Evolutionary conservation across 176 grass and related monocot genomes (phyloP), one percentile per base, ranked within the genome.

Genomic region (Thalia dealbata): DNA sequence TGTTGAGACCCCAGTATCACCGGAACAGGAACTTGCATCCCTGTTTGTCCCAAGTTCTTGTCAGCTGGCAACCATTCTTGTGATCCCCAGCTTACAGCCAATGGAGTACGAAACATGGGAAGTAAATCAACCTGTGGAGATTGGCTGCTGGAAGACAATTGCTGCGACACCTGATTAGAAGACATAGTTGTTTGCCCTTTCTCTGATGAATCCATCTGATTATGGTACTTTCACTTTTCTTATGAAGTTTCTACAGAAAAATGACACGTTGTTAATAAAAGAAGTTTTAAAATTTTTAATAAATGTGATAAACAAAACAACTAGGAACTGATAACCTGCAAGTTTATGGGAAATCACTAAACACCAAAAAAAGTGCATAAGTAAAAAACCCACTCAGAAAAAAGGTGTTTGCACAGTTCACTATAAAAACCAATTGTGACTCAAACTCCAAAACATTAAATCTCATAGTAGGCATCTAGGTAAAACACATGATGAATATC

Each of bases 121-220:
- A 60, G 50, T 48, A 71, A 72, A 35, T 62, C 56, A 41, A 65
- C 29, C 69, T 82, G 82, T 62, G 64, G 5, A n/a, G 82, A 13
- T 30, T 41, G 50, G 52, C 27, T 43, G 10, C 38, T n/a, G 15
- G 59, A 21, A 14, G 64, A 41, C 12, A 60, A 42, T 25, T 65
- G 41, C 74, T 92, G 89, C 14, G 86, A 82, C 72, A 54, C 85
- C 42, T 76, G 60, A 83, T 66, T 88, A 52, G 48, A 62, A 12
- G 84, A 32, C 23, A 72, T 32, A 72, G 70, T 30, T 25, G 25
- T 54, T 72, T 55, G 46, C 23, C 25, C 42, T 48, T 52, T n/a
- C 45, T 54, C 50, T 72, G 27, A 28, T 22, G 45, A 30, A 9
- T 74, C 72, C 72, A 74, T 72, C 50, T 44, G 21, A 42, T 43